Evolutionary conservation across 2,329 filamentous ascomycete species (phyloP).

Genomic region (Aspergillus tamarii): DNA sequence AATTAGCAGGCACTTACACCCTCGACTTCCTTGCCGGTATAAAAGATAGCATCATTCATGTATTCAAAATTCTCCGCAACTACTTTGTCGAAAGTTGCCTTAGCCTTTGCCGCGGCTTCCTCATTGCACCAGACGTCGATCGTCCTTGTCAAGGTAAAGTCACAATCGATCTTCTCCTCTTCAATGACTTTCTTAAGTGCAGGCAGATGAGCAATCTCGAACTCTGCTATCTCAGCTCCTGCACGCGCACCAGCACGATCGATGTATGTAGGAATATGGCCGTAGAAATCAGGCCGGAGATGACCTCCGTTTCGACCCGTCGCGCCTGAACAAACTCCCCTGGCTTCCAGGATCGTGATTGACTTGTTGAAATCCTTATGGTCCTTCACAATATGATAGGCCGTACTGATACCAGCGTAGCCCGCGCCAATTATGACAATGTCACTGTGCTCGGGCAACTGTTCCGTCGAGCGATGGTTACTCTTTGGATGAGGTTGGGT

Average conservation of each 20-base stretch:
- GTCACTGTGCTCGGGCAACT: conserved; percentile 33
- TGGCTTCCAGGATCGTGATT: conserved; percentile 44
- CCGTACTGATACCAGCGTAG: conserved; percentile 47
- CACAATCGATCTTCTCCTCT: conserved; percentile 48
- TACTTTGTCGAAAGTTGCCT: conserved; percentile 31
- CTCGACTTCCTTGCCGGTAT: conserved; percentile 30
- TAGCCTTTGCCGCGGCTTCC: conserved; percentile 29
- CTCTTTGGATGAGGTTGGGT: conserved; percentile 43
- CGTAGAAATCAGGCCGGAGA: conserved; percentile 46
- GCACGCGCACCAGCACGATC: conserved; percentile 38
- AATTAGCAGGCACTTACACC: conserved; percentile 25
- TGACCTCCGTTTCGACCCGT: conserved; percentile 51
- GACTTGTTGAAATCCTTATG: conserved; percentile 18
- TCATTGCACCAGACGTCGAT: conserved; percentile 45
- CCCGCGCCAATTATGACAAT: conserved; percentile 53
- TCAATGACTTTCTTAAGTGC: conserved; percentile 43
- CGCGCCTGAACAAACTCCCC: conserved; percentile 45
- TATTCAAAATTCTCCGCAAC: conserved; percentile 29
- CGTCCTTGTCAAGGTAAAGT: conserved; percentile 43
- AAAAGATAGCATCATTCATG: conserved; percentile 34
- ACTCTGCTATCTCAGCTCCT: conserved; percentile 42
- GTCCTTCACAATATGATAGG: conserved; percentile 43
- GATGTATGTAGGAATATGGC: conserved; percentile 37
- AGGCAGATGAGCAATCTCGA: conserved; percentile 45
- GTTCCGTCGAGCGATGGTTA: conserved; percentile 42